Percentiles rank a stretch among this genome's conserved stretches.
These are phyloP conservation scores for Geotrichum carabidarum DNA, from an alignment of 1,139 yeast genomes.

Conservation along the genomic window DNA sequence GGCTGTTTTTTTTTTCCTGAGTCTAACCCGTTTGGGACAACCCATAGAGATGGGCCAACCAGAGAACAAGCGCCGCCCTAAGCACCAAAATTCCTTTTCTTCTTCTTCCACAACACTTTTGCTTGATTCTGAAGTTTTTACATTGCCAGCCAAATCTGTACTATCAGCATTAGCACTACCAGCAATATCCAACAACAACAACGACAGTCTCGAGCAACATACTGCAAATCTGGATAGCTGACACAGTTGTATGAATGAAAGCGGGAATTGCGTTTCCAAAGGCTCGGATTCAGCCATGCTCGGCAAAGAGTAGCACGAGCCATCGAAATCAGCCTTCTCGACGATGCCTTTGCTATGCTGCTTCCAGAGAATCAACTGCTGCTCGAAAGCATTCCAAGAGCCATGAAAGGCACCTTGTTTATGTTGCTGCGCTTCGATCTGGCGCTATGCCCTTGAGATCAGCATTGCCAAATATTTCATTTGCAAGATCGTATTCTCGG, in stretches of 20 bases:
- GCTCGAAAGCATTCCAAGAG: neutral
- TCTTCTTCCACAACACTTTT: conserved; percentile 4
- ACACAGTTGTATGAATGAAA: conserved; percentile 6
- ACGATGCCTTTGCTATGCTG: conserved; percentile 2
- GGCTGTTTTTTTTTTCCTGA: neutral
- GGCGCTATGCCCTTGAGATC: conserved; percentile 1
- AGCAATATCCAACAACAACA: neutral
- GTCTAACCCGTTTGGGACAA: neutral
- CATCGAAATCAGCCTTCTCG: conserved; percentile 2
- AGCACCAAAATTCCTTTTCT: neutral
- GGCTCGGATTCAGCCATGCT: conserved; percentile 13
- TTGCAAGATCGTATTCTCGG: neutral
- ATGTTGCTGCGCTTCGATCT: neutral
- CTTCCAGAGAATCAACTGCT: neutral
- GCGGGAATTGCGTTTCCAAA: conserved; percentile 12
- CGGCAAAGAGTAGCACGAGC: conserved; percentile 1
- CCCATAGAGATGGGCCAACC: neutral
- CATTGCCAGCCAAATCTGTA: neutral
- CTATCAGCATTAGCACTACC: neutral
- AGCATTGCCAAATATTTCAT: neutral
- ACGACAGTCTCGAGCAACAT: neutral
- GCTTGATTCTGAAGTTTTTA: neutral
- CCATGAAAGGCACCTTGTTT: neutral
- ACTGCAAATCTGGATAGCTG: neutral
- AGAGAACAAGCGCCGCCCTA: conserved; percentile 5